These are phyloP conservation scores for Beauveria sp. DNA, from an alignment of 2,329 filamentous ascomycete genomes.

Conservation along the genomic window DNA sequence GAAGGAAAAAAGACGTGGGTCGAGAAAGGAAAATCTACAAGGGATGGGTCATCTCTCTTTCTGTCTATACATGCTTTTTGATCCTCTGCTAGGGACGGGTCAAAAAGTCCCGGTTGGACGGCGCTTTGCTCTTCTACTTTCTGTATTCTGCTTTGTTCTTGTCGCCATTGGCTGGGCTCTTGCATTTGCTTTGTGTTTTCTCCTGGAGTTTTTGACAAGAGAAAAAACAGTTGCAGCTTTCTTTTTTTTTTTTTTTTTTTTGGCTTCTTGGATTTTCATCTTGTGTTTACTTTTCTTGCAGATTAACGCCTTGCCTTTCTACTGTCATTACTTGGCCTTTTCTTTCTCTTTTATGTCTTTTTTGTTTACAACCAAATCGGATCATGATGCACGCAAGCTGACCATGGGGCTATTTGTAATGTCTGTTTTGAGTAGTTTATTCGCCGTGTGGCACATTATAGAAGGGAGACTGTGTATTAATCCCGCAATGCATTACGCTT, in stretches of 20 bases:
- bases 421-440: not conserved
- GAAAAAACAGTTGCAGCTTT: not conserved
- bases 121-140: not conserved
- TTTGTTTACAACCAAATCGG: not conserved
- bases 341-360: not conserved
- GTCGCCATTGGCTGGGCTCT: not conserved
- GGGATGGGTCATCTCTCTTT: not conserved
- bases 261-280: not conserved
- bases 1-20: not conserved
- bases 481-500: not conserved
- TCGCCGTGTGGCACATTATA: not conserved
- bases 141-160: not conserved
- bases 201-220: not conserved
- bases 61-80: not conserved
- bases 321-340: not conserved
- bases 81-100: not conserved
- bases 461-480: not conserved
- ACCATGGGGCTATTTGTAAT: not conserved
- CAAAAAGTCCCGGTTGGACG: not conserved
- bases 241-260: not conserved
- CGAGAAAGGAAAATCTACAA: not conserved
- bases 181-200: not conserved
- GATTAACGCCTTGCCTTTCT: not conserved
- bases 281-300: not conserved
- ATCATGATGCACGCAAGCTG: not conserved